These are phyloP conservation scores for Penicillium sp. DNA, from an alignment of 2,329 filamentous ascomycete genomes.

Conservation along the genomic window DNA sequence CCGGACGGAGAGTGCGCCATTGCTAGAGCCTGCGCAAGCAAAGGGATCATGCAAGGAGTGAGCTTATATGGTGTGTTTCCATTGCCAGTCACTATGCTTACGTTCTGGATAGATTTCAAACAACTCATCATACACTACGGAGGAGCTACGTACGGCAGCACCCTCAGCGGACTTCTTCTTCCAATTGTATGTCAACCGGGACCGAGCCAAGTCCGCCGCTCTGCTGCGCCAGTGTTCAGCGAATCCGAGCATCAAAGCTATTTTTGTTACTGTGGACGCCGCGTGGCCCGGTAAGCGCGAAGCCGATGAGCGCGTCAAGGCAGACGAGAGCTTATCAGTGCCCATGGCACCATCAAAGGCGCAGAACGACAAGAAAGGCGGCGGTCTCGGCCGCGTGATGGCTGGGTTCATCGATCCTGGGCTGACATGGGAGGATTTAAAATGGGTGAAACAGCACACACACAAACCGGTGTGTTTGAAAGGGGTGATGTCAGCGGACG, in stretches of 20 bases:
- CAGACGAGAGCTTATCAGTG: constrained; percentile 43
- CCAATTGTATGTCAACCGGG: constrained; percentile 55
- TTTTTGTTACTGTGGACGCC: constrained; percentile 56
- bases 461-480: constrained; percentile 56
- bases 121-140: constrained; percentile 57
- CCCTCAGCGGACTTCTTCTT: constrained; percentile 49
- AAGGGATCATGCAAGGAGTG: constrained; percentile 57
- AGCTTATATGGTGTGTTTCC: constrained; percentile 9
- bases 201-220: constrained; percentile 49
- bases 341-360: constrained; percentile 46
- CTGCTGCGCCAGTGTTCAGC: constrained; percentile 45
- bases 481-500: constrained; percentile 56
- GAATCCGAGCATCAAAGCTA: constrained; percentile 44
- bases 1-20: constrained; percentile 62
- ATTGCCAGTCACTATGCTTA: not conserved
- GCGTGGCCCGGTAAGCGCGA: constrained; percentile 56
- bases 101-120: constrained; percentile 51
- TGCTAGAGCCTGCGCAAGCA: constrained; percentile 50
- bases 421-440: constrained; percentile 53
- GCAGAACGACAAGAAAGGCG: constrained; percentile 53
- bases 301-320: constrained; percentile 55
- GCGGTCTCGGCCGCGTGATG: constrained; percentile 53
- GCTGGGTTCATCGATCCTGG: constrained; percentile 52
- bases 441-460: constrained; percentile 51
- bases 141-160: constrained; percentile 51